Evolutionary conservation across 2,329 filamentous ascomycete genomes (phyloP), one percentile per base, ranked within the genome.

Genomic region (Cercospora sp.): DNA sequence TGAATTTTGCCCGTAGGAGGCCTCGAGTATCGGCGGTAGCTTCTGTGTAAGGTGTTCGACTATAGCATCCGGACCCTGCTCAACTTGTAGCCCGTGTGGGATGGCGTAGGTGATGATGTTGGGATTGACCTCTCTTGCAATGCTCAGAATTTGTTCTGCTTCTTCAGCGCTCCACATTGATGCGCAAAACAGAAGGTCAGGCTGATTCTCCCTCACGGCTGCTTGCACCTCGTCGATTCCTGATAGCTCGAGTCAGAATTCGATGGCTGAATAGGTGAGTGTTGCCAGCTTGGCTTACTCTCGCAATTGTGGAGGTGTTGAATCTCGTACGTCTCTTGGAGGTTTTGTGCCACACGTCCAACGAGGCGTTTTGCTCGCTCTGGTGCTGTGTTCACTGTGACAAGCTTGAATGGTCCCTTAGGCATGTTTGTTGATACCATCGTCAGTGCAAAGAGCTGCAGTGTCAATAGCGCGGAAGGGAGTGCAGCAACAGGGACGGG

Each of bases 371-470:
- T 86, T 37, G 89, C 89, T 66, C 89, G 83, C 70, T 90, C 88
- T 0, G 89, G 89, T 1, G 85, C 87, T 1, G 85, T 90, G 80
- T 91, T 91, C 71, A 91, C 88, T 1, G 88, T 91, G 32, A 90
- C 85, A 12, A 91, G 84, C 73, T 82, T 85, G 79, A 84, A 91
- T 3, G 87, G 87, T 18, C 87, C 87, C 68, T 73, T 73, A 69
- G 77, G 73, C 8, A 64, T 49, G 32, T 69, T 66, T 8, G 58
- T 26, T 34, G 16, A 34, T 37, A 58, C 28, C 69, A 65, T 71
- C 5, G 16, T 37, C 16, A 32, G 3, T 16, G 13, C 3, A 3
- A 53, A 53, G 49, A 24, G 24, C 24, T 53, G 49, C 1, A 26
- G 26, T 13, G 16, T 28, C 24, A 53, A 24, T 28, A 28, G 24